A percentile compares a stretch with the other conserved stretches of the same genome.
Evolutionary conservation across 2,329 filamentous ascomycete species (phyloP).

Genomic region (Aspergillus cejpii): DNA sequence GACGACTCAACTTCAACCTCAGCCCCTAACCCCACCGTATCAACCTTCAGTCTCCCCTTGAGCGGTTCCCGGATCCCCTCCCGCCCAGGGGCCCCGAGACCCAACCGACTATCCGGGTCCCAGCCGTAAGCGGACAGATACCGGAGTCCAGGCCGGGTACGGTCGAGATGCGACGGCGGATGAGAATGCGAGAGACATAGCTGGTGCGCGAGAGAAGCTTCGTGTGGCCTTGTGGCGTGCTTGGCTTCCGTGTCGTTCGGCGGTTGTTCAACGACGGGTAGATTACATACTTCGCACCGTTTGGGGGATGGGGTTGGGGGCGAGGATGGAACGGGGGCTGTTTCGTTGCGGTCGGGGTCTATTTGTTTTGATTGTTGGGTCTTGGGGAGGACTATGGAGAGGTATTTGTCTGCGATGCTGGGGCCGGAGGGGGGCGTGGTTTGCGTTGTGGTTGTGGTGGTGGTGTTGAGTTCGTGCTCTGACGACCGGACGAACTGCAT

Average conservation of each 20-base stretch:
- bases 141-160: conserved; percentile 49
- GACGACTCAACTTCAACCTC: conserved; percentile 33
- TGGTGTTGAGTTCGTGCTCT: conserved; percentile 27
- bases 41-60: conserved; percentile 63
- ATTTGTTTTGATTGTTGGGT: conserved; percentile 3
- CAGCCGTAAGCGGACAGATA: conserved; percentile 54
- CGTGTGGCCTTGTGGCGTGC: conserved; percentile 33
- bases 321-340: conserved; percentile 11
- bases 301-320: background rate
- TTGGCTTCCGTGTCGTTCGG: no score
- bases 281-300: conserved; percentile 53
- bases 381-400: conserved; percentile 42
- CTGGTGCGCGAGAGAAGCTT: conserved; percentile 51
- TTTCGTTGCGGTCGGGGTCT: background rate
- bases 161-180: conserved; percentile 53
- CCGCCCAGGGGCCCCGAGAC: conserved; percentile 60
- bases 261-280: no score
- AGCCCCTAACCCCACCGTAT: conserved; percentile 67
- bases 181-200: conserved; percentile 51
- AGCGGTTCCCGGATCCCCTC: conserved; percentile 71
- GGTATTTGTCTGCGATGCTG: conserved; percentile 39
- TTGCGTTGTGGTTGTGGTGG: conserved; percentile 22
- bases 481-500: conserved; percentile 55
- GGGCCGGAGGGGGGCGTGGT: conserved; percentile 16
- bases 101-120: conserved; percentile 56